phyloP scores from a whole-genome alignment of 306 rosid genomes.

The Phaseolus lunatus region DNA sequence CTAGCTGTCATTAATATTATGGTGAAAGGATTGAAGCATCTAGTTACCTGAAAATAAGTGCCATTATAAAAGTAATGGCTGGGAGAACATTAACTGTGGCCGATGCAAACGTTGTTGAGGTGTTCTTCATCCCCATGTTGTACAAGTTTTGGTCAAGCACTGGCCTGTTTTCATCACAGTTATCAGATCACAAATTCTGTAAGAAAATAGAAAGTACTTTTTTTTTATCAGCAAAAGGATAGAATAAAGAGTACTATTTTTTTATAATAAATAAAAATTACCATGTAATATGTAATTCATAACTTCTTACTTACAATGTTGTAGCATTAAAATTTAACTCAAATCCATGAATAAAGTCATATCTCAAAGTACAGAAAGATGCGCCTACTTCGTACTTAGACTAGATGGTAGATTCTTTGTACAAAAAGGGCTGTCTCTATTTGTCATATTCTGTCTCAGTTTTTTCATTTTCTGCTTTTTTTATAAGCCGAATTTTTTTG shows the following conservation, averaged over 20 bases:
- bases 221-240: too few relatives aligned
- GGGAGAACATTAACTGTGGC: constrained; percentile 83
- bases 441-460: background rate
- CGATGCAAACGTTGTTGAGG: constrained; percentile 92
- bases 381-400: constrained; percentile 28
- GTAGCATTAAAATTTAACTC: constrained; percentile 3
- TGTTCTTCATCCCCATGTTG: constrained; percentile 87
- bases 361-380: constrained; percentile 37
- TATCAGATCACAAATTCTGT: constrained; percentile 10
- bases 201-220: background rate
- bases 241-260: too few relatives aligned
- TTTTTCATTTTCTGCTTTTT: background rate
- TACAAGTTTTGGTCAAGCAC: constrained; percentile 94
- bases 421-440: background rate
- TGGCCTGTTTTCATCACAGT: constrained; percentile 65
- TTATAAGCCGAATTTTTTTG: background rate
- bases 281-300: background rate
- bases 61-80: constrained; percentile 91
- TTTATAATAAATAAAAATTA: background rate
- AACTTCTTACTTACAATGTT: background rate
- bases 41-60: constrained; percentile 79
- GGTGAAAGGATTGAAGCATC: constrained; percentile 38
- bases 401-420: constrained; percentile 31
- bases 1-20: background rate
- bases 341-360: constrained; percentile 15